These are phyloP conservation scores for Inga laurina DNA, from an alignment of 306 rosid genomes.

Conservation along the genomic window DNA sequence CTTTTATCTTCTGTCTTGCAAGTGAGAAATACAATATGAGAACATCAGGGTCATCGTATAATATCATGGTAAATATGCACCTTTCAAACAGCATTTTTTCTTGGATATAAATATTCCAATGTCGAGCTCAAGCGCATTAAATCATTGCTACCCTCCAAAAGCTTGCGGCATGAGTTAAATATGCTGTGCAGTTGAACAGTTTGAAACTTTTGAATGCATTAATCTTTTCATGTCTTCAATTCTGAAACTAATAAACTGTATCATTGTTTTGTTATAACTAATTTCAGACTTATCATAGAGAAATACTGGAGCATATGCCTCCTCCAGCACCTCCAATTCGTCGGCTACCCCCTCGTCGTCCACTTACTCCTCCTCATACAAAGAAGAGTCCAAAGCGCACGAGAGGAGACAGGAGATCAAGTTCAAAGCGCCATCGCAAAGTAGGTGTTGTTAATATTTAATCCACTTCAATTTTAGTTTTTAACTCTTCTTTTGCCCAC, in stretches of 20 bases:
- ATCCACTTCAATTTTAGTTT: constrained; percentile 44
- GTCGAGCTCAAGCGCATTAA: background rate
- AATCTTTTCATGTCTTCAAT: background rate
- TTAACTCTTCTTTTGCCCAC: background rate
- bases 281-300: constrained; percentile 80
- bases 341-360: constrained; percentile 30
- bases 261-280: constrained; percentile 24
- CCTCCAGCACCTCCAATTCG: constrained; percentile 50
- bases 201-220: constrained; percentile 5
- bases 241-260: constrained; percentile 11
- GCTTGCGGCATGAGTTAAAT: constrained; percentile 2
- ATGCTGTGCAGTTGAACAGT: background rate
- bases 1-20: background rate
- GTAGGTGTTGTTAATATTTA: constrained; percentile 48
- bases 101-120: background rate
- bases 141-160: background rate
- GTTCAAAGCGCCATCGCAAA: constrained; percentile 71
- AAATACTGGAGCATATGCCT: constrained; percentile 78
- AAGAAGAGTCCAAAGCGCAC: constrained; percentile 61
- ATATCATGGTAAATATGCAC: background rate
- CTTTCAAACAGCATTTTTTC: background rate
- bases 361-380: constrained; percentile 3
- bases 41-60: background rate
- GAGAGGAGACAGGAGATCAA: constrained; percentile 57
- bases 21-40: background rate